phyloP scores from a whole-genome alignment of 2,329 filamentous ascomycete genomes.

The Curvularia sp. region DNA sequence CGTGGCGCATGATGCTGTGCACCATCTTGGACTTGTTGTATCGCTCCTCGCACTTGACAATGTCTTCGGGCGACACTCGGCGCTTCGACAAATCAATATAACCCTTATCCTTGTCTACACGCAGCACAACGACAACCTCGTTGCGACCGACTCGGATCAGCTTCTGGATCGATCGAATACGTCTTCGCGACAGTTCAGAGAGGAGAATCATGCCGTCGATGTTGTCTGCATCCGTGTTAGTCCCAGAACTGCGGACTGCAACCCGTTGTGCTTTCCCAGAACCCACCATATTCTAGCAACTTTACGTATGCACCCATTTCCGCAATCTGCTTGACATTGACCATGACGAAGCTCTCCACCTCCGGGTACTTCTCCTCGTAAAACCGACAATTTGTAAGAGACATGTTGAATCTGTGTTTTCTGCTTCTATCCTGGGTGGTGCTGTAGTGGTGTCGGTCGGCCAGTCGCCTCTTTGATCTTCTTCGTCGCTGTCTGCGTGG shows the following conservation, averaged over 20 bases:
- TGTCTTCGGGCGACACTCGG: constrained; percentile 95
- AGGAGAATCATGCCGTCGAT: constrained; percentile 99
- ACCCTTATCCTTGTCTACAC: constrained; percentile 99
- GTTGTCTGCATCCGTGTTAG: constrained; percentile 67
- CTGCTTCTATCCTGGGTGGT: constrained; percentile 17
- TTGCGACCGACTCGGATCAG: constrained; percentile 97
- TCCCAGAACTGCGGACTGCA: neutral
- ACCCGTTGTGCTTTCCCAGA: neutral
- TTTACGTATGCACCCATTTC: constrained; percentile 99
- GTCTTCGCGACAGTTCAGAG: constrained; percentile 94
- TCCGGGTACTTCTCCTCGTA: constrained; percentile 98
- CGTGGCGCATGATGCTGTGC: constrained; percentile 98
- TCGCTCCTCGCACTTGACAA: constrained; percentile 96
- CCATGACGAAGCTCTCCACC: constrained; percentile 99
- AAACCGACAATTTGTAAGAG: constrained; percentile 94
- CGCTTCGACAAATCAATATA: constrained; percentile 99
- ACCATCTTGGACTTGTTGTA: constrained; percentile 99
- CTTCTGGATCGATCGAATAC: constrained; percentile 99
- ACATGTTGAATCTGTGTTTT: constrained; percentile 67
- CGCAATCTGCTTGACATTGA: constrained; percentile 99
- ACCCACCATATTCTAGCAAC: constrained; percentile 81
- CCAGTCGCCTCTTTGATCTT: neutral
- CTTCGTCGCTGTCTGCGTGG: neutral
- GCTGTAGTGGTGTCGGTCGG: constrained; percentile 10
- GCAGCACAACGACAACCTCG: constrained; percentile 96